These are phyloP conservation scores for Backusella australiensis DNA, from an alignment of 192 early-diverging fungal genomes.

Conservation along the genomic window DNA sequence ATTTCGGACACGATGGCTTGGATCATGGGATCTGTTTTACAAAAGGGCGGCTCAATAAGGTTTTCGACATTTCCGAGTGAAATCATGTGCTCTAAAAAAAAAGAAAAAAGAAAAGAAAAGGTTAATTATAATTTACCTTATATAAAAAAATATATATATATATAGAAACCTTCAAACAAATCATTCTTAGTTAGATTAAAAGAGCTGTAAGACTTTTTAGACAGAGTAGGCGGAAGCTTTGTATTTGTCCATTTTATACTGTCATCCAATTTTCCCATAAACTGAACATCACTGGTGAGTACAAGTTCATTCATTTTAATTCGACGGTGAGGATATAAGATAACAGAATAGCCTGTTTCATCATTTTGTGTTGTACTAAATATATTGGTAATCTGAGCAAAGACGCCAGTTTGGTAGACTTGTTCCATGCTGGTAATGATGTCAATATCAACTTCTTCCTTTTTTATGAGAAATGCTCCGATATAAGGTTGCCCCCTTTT, in stretches of 20 bases:
- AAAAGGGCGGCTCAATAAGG: constrained; percentile 78
- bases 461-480: constrained; percentile 91
- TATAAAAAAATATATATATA: neutral
- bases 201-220: neutral
- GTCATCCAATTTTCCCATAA: neutral
- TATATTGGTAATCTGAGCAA: constrained; percentile 94
- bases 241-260: neutral
- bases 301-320: constrained; percentile 68
- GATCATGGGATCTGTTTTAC: constrained; percentile 79
- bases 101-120: neutral
- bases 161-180: neutral
- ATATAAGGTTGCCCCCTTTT: constrained; percentile 93
- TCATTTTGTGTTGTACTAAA: constrained; percentile 68
- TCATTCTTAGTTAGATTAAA: neutral
- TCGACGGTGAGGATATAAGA: constrained; percentile 92
- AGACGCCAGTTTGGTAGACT: constrained; percentile 88
- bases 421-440: constrained; percentile 71
- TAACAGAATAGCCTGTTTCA: constrained; percentile 82
- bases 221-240: neutral
- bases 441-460: constrained; percentile 86
- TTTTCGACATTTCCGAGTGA: constrained; percentile 90
- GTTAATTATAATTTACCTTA: neutral
- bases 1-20: constrained; percentile 93
- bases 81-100: constrained; percentile 23
- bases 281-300: neutral